Conservation (phyloP, 345 rosid genomes). For the Populus deltoides region DNA sequence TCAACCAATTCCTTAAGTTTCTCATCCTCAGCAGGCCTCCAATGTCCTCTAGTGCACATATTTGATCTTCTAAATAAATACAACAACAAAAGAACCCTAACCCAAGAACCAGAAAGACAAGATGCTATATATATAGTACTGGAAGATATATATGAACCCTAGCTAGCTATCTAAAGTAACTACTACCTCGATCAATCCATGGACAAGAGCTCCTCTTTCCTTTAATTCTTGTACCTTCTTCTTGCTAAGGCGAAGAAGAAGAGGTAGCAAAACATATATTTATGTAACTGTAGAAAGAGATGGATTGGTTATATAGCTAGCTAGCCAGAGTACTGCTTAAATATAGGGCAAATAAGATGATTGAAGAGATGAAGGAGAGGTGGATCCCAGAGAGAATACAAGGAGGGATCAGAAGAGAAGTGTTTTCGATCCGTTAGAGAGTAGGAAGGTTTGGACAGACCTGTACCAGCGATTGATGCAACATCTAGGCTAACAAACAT, state of each 20-base stretch:
- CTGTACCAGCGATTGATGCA: constrained; percentile 51
- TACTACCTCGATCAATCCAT: constrained; percentile 16
- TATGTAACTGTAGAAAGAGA: constrained; percentile 16
- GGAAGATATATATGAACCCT: background rate
- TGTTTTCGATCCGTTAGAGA: constrained; percentile 53
- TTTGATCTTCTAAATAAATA: background rate
- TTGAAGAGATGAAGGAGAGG: background rate
- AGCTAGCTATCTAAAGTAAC: constrained; percentile 41
- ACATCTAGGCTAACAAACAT: constrained; percentile 70
- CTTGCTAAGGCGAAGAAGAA: background rate
- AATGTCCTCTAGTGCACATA: constrained; percentile 37
- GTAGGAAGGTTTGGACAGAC: constrained; percentile 48
- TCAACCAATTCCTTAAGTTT: constrained; percentile 35
- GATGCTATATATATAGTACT: background rate
- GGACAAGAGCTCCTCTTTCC: background rate
- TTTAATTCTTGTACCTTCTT: background rate
- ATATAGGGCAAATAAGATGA: background rate
- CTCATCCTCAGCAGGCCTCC: constrained; percentile 43
- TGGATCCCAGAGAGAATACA: background rate
- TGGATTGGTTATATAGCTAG: constrained; percentile 13
- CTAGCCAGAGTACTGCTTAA: background rate
- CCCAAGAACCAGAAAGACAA: background rate
- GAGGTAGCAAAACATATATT: background rate
- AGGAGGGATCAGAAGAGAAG: constrained; percentile 1
- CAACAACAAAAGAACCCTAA: background rate